These are phyloP conservation scores for Trichophyton verrucosum DNA, from an alignment of 2,329 filamentous ascomycete genomes.

Conservation along the genomic window DNA sequence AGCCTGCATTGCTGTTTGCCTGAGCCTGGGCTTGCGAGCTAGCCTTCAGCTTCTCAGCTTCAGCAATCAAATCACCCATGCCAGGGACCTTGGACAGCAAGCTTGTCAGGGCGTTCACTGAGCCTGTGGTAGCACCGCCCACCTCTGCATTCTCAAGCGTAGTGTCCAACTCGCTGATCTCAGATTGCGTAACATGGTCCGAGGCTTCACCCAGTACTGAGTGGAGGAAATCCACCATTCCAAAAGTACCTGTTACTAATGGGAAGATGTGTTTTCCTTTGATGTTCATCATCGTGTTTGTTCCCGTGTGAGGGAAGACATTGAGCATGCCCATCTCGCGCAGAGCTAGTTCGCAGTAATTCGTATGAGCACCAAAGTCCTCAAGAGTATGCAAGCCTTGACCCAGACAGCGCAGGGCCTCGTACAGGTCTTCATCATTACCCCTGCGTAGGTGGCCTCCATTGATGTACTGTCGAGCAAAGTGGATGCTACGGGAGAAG, in stretches of 20 bases:
- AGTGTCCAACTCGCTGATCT: constrained; percentile 67
- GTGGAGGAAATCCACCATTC: constrained; percentile 72
- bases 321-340: constrained; percentile 56
- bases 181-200: constrained; percentile 74
- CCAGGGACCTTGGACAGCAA: constrained; percentile 64
- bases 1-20: constrained; percentile 34
- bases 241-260: constrained; percentile 60
- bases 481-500: constrained; percentile 61
- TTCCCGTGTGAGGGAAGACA: constrained; percentile 65
- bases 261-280: constrained; percentile 57
- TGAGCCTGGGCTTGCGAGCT: constrained; percentile 52
- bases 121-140: constrained; percentile 30
- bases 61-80: constrained; percentile 53
- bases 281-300: constrained; percentile 51
- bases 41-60: constrained; percentile 52
- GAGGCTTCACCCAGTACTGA: constrained; percentile 64
- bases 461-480: constrained; percentile 59
- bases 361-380: constrained; percentile 69
- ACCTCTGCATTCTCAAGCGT: constrained; percentile 58
- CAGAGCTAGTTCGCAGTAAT: constrained; percentile 67
- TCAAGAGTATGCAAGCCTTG: constrained; percentile 68
- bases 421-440: constrained; percentile 64
- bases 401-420: constrained; percentile 63
- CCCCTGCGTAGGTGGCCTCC: constrained; percentile 48
- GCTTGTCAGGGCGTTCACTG: constrained; percentile 52